These are phyloP conservation scores for Candida multigemmis DNA, from an alignment of 805 yeast species.

Conservation along the genomic window DNA sequence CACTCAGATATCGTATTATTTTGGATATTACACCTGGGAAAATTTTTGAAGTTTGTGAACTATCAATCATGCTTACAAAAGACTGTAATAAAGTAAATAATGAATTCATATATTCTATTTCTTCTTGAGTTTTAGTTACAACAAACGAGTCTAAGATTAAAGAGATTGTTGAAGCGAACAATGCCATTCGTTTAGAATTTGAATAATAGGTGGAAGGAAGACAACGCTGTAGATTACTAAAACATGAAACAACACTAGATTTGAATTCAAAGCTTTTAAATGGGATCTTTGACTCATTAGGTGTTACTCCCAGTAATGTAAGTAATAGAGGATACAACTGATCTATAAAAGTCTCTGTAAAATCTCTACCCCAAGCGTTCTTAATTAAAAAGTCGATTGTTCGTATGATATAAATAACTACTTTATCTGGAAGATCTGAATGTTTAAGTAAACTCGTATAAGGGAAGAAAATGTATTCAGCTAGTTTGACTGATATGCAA, in stretches of 20 bases:
- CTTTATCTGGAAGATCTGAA: slow-evolving; percentile 10
- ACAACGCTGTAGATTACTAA: slow-evolving; percentile 1
- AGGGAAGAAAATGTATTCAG: slow-evolving; percentile 35
- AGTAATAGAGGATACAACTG: slow-evolving; percentile 25
- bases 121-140: slow-evolving; percentile 11
- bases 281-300: not conserved
- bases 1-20: slow-evolving; percentile 16
- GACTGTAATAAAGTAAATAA: slow-evolving; percentile 6
- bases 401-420: slow-evolving; percentile 13
- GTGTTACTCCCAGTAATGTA: slow-evolving; percentile 9
- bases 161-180: too few relatives aligned
- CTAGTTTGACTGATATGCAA: slow-evolving; percentile 18
- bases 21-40: slow-evolving; percentile 32
- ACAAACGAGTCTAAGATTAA: too few relatives aligned
- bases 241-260: not conserved
- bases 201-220: too few relatives aligned
- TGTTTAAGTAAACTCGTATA: slow-evolving; percentile 22
- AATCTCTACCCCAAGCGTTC: slow-evolving; percentile 19
- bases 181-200: too few relatives aligned
- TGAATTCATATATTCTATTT: slow-evolving; percentile 5
- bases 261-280: slow-evolving; percentile 1
- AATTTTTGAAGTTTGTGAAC: slow-evolving; percentile 22
- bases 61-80: slow-evolving; percentile 6
- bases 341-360: slow-evolving; percentile 16
- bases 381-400: slow-evolving; percentile 18